Base-by-base conservation (phyloP, 352 stramenopile species). In the Globisporangium apiculatum region DNA sequence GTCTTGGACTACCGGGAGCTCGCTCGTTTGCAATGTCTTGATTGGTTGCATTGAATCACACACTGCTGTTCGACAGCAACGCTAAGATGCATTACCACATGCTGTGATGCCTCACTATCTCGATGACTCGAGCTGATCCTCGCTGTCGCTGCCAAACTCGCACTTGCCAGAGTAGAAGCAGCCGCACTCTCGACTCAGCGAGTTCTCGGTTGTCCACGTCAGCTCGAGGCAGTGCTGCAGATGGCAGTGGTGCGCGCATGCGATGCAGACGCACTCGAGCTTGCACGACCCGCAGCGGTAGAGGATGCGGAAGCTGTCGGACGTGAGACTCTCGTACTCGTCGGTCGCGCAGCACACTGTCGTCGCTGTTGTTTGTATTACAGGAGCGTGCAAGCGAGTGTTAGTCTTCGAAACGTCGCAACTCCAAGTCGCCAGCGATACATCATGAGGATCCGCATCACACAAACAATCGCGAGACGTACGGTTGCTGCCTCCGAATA, bases 291-390 rank as follows among this genome's bases (percentile, higher is more conserved):
- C 73, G 38, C 80, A 91, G 12, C 65, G 67, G 49, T 84, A 93
- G 4, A 87, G 49, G 31, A 91, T 85, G 7, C 79, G 73, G 50
- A 91, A 87, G 52, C 71, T 85, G 59, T 89, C 79, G n/a, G 83
- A 92, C 31, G 70, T 84, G 3, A 92, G 51, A 36, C 63, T 77
- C 55, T 87, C 71, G 63, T 79, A 79, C 24, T 79, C 71, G 10
- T 64, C 60, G 10, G 79, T 60, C 0, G 73, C 70, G n/a, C 68
- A 72, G 64, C 83, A 92, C 7, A 77, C 66, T n/a, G 65, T 68
- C 17, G 70, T 57, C 35, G 61, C 77, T 89, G 46, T 12, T 24
- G 7, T 17, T 17, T 37, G 18, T 24, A 51, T 6, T 24, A 24
- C 18, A 24, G 18, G 18, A 24, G 18, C 18, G 18, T 24, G 18